Evolutionary conservation across 2,329 filamentous ascomycete species (phyloP), one percentile per base, ranked within the genome.

Genomic region (Didymella lethalis): DNA sequence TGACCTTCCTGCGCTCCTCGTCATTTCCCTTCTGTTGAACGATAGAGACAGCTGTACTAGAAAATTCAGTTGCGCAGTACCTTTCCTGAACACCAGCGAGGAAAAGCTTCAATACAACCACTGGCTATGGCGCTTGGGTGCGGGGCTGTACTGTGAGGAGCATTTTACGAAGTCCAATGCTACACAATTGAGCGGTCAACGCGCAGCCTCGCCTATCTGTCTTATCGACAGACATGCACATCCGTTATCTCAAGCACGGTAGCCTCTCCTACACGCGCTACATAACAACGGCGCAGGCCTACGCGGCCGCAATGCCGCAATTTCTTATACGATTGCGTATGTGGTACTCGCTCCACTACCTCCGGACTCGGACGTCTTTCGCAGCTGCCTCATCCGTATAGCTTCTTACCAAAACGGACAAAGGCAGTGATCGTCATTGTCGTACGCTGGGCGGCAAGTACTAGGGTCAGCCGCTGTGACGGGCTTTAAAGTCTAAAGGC

Each of bases 321-420:
- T 55, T 11, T 32, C 16, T 38, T 11, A 36, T 51, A 29, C 47
- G 25, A 41, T 60, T 60, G 52, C 57, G 57, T 60, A 52, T 52
- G 56, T 47, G 50, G 45, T 53, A 38, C 44, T 52, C 34, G 48
- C 32, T 51, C 46, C 41, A 46, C 46, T 10, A 14, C 38, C 34
- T 45, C 52, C 53, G 44, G 45, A 18, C 31, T 48, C 48, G 57
- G 57, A 48, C 47, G 31, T 25, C 20, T 46, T 40, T 56, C 34
- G 57, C 57, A 60, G 57, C 57, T 60, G 46, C 57, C 57, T 48
- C 43, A 60, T 55, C 25, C 14, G 57, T 49, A 36, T 49, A 60
- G 52, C 57, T 45, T 48, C 31, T 48, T 53, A 36, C 52, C 48
- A 25, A 45, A 50, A 46, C 46, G 46, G 56, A 40, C 16, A 49